Base-by-base conservation (phyloP, 2,329 filamentous ascomycete species). In the Rutstroemia sp. region DNA sequence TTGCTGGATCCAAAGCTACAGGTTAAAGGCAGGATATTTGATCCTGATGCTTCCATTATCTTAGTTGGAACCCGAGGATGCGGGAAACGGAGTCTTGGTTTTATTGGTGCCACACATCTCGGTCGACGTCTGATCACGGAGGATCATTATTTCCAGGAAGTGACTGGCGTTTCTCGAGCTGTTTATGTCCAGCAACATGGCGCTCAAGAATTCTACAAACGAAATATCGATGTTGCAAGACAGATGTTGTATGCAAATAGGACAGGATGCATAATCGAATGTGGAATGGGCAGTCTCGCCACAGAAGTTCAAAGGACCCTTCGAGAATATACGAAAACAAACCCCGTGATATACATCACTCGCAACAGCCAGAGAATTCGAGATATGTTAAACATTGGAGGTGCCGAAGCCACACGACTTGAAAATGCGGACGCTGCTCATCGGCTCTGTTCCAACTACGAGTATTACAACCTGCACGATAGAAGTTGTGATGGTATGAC, bases 61-160 rank as follows among this genome's bases (percentile, higher is more conserved):
- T 75, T 92, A 18, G 79, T 88, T 21, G 88, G 88, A 2, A 83
- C 90, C 56, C 82, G 86, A 14, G 88, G 87, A 10, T 82, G 85
- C 5, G 88, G 88, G 16, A 91, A 91, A 70, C 87, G 86, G 1
- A 90, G 86, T 1, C 74, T 92, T 10, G 88, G 85, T 14, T 80
- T 92, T 49, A 89, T 92, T 60, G 85, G 87, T 5, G 87, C 87
- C 0, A 83, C 84, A 7, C 85, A 86, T 49, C 83, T 88, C 69
- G 81, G 82, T 53, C 77, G 85, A 42, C 82, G 82, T 53, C 76
- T 91, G 2, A 73, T 91, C 53, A 87, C 91, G 60, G 78, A 84
- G 37, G 87, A 91, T 61, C 77, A 78, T 42, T 77, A 79, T 48
- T 92, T 92, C 62, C 78, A 85, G 44, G 80, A 87, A 52, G 72